A percentile compares a stretch with the other conserved stretches of the same genome.
phyloP scores from a whole-genome alignment of 1,284 basidiomycete genomes.

The Golubevia pallescens region DNA sequence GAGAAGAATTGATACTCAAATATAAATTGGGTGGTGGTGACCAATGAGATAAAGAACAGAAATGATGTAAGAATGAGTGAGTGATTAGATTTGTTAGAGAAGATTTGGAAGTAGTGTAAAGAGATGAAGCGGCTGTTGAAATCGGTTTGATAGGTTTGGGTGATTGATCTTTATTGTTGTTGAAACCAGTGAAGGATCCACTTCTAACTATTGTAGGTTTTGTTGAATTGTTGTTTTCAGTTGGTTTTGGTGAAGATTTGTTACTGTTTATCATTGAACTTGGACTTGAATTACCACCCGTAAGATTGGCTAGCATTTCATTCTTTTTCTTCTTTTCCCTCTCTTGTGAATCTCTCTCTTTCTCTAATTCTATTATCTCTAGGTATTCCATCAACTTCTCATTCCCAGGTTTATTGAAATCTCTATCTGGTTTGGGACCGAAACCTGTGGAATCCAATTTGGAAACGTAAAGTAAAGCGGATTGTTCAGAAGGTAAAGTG shows the following conservation, averaged over 20 bases:
- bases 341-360: too few relatives aligned
- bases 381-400: not conserved
- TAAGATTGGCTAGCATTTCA: too few relatives aligned
- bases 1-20: not conserved
- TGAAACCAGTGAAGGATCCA: too few relatives aligned
- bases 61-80: constrained; percentile 73
- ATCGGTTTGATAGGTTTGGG: too few relatives aligned
- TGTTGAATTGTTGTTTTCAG: constrained; percentile 30
- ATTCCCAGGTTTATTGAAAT: not conserved
- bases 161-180: too few relatives aligned
- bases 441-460: constrained; percentile 94
- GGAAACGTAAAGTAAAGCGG: constrained; percentile 83
- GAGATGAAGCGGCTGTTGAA: not conserved
- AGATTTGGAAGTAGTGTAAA: not conserved
- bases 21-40: constrained; percentile 69
- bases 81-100: constrained; percentile 74
- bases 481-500: constrained; percentile 73
- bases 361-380: too few relatives aligned
- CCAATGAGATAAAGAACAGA: constrained; percentile 70
- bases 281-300: constrained; percentile 3
- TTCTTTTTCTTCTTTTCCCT: not conserved
- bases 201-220: too few relatives aligned
- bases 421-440: constrained; percentile 50
- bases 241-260: constrained; percentile 65
- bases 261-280: constrained; percentile 1